These are phyloP conservation scores for Dioszegia crocea DNA, from an alignment of 768 basidiomycete genomes.

Conservation along the genomic window DNA sequence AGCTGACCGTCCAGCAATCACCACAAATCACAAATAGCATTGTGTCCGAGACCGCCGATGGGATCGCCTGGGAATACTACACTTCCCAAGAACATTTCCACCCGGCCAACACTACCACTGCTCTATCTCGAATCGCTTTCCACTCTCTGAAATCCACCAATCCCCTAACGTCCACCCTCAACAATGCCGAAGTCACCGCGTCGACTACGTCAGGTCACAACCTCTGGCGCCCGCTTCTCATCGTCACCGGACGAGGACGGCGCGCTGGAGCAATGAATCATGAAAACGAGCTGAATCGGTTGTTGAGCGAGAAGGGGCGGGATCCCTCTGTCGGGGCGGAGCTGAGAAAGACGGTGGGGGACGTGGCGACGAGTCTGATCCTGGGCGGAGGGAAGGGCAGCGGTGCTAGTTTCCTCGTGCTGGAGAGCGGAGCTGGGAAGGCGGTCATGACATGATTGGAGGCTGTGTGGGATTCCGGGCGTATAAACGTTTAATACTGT, in stretches of 20 bases:
- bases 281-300: constrained; percentile 59
- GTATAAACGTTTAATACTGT: not conserved
- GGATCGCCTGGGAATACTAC: constrained; percentile 68
- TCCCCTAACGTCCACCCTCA: constrained; percentile 52
- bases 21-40: constrained; percentile 58
- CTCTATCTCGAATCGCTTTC: constrained; percentile 66
- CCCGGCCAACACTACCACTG: constrained; percentile 16
- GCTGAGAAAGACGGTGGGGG: constrained; percentile 77
- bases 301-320: constrained; percentile 59
- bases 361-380: constrained; percentile 73
- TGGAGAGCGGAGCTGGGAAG: constrained; percentile 42
- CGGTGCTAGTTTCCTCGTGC: constrained; percentile 46
- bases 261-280: constrained; percentile 61
- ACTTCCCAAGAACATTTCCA: constrained; percentile 41
- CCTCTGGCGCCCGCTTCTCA: constrained; percentile 56
- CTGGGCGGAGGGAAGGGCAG: constrained; percentile 52
- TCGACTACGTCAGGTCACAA: not conserved
- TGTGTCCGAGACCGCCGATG: constrained; percentile 77
- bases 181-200: constrained; percentile 56
- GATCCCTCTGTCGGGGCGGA: constrained; percentile 56
- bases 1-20: constrained; percentile 7
- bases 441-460: not conserved
- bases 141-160: constrained; percentile 47
- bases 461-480: not conserved
- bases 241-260: constrained; percentile 64